Evolutionary conservation across 805 yeast genomes (phyloP).

Genomic region (Teunomyces panamensis): DNA sequence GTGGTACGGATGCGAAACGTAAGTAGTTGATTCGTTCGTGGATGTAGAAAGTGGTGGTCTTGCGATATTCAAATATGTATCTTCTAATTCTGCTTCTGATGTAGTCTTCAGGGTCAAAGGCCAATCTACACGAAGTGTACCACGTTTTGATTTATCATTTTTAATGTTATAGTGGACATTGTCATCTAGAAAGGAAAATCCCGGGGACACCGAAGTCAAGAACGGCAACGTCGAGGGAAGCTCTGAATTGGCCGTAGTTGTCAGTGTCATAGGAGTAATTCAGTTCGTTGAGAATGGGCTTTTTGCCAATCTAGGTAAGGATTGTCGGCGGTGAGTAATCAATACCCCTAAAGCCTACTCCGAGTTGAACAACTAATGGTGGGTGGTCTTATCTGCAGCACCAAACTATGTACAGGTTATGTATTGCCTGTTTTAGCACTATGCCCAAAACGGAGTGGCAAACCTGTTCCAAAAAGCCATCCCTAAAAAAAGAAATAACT

Average conservation of each 20-base stretch:
- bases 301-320: too few relatives aligned
- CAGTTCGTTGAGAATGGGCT: too few relatives aligned
- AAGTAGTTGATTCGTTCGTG: constrained; percentile 47
- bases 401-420: background rate
- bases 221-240: constrained; percentile 29
- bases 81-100: constrained; percentile 12
- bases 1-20: constrained; percentile 51
- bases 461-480: background rate
- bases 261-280: constrained; percentile 2
- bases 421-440: background rate
- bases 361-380: background rate
- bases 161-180: constrained; percentile 31
- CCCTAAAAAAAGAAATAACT: background rate
- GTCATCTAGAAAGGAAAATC: constrained; percentile 27
- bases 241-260: constrained; percentile 5
- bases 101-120: constrained; percentile 7
- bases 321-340: too few relatives aligned
- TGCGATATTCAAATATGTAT: constrained; percentile 33
- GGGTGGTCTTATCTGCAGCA: constrained; percentile 1
- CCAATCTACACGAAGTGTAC: constrained; percentile 6
- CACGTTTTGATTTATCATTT: constrained; percentile 9
- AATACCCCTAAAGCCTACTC: background rate
- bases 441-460: too few relatives aligned
- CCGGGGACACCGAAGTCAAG: constrained; percentile 38
- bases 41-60: constrained; percentile 31